These are phyloP conservation scores for Cladosporium sp. DNA, from an alignment of 2,329 filamentous ascomycete species.

Conservation along the genomic window DNA sequence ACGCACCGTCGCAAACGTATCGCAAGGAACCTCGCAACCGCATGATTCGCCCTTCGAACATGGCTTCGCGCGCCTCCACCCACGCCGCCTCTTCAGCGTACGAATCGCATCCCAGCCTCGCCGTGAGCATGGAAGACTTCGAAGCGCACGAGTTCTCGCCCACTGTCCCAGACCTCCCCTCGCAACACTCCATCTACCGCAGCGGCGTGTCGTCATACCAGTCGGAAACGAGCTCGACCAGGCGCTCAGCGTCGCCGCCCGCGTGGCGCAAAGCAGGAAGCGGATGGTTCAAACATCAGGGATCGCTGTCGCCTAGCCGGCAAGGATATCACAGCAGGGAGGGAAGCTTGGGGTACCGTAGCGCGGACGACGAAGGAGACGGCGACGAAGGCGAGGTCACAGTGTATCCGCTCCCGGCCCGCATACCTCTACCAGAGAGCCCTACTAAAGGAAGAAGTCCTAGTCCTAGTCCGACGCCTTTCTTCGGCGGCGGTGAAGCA, in stretches of 20 bases:
- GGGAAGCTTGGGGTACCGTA: conserved; percentile 54
- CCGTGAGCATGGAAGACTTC: conserved; percentile 57
- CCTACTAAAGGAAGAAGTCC: conserved; percentile 35
- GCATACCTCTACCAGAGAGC: conserved; percentile 54
- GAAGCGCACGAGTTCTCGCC: conserved; percentile 49
- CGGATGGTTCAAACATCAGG: conserved; percentile 49
- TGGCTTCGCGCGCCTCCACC: conserved; percentile 19
- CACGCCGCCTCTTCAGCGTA: conserved; percentile 9
- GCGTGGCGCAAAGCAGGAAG: conserved; percentile 56
- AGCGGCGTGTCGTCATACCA: conserved; percentile 16
- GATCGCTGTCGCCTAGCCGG: conserved; percentile 32
- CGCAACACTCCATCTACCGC: conserved; percentile 59
- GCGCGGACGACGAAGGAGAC: conserved; percentile 44
- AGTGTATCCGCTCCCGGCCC: conserved; percentile 24
- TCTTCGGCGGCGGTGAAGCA: conserved; percentile 14
- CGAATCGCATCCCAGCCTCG: conserved; percentile 51
- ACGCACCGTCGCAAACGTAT: conserved; percentile 1
- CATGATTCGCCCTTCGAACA: conserved; percentile 15
- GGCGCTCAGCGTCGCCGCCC: conserved; percentile 59
- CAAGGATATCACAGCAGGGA: conserved; percentile 51
- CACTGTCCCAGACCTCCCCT: conserved; percentile 49
- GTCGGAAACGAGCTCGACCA: conserved; percentile 41
- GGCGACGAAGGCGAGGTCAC: conserved; percentile 41
- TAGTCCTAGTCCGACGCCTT: conserved; percentile 27
- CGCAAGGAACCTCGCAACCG: background rate